Base-by-base conservation (phyloP, 768 basidiomycete species). In the Phylloporus arenicola region DNA sequence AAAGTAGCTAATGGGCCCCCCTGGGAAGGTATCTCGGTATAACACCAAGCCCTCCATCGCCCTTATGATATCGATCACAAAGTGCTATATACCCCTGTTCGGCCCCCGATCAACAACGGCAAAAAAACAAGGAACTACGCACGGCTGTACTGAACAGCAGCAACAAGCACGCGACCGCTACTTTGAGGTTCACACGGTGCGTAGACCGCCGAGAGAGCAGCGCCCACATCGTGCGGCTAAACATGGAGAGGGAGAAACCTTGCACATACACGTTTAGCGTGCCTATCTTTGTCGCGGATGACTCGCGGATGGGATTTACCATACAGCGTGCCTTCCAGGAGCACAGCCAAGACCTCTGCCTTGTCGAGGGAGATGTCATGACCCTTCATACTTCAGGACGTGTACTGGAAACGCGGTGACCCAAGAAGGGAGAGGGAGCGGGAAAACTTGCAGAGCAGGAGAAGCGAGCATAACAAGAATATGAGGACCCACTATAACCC, bases 221-320 rank as follows among this genome's bases (percentile, higher is more conserved):
- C 1, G 51, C 57, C 57, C 62, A 65, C 11, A 71, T 38, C 1
- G 68, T 66, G 3, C 56, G 59, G 7, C 59, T 57, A 51, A 68
- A 71, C 70, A 71, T 70, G 34, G 70, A 47, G 24, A 69, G 29
- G 5, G 69, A 71, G 49, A 70, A 68, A 0, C 70, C 70, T 71
- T n/a, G 1, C 0, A 13, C 13, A 42, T 12, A 22, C 29, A n/a
- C 3, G 6, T n/a, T 55, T 33, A 16, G 37, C 1, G 35, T 20
- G 22, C 11, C 8, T 24, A 12, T 27, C 2, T 19, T 33, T 27
- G 3, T 25, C 0, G 30, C 30, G 30, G 11, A 31, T 13, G 13
- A 7, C 19, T 17, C 11, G 16, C 13, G 9, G 13, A 27, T 9
- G 12, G 3, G 3, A 30, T 37, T 48, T 51, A 61, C 61, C 62